A percentile compares a stretch with the other conserved stretches of the same genome.
phyloP scores from a whole-genome alignment of 768 basidiomycete genomes.

The Pleurotus tuber-regium region DNA sequence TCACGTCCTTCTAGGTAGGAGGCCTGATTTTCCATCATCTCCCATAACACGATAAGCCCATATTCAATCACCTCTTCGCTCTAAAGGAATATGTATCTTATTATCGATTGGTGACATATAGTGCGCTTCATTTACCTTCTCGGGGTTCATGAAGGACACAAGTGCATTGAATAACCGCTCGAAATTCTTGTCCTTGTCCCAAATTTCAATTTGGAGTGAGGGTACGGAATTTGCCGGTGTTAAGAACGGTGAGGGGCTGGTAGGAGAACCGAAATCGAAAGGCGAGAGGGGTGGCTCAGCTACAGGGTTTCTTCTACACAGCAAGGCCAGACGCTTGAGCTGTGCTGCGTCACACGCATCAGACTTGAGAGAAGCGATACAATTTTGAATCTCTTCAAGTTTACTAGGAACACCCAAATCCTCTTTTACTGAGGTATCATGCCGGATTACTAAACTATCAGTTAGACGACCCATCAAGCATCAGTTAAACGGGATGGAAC shows the following conservation, averaged over 20 bases:
- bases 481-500: slow-evolving; percentile 22
- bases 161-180: slow-evolving; percentile 68
- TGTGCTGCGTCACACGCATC: slow-evolving; percentile 48
- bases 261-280: slow-evolving; percentile 28
- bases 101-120: not conserved
- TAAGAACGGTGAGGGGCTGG: slow-evolving; percentile 58
- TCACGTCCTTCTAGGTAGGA: slow-evolving; percentile 77
- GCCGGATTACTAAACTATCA: slow-evolving; percentile 22
- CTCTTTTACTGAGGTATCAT: not conserved
- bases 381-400: slow-evolving; percentile 48
- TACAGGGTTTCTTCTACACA: slow-evolving; percentile 61
- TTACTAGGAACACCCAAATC: slow-evolving; percentile 2
- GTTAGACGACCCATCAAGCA: slow-evolving; percentile 15
- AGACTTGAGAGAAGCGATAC: slow-evolving; percentile 52
- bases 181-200: slow-evolving; percentile 71
- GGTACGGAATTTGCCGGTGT: slow-evolving; percentile 36
- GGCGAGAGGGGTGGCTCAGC: slow-evolving; percentile 47
- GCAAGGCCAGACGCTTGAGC: slow-evolving; percentile 63
- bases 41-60: slow-evolving; percentile 80
- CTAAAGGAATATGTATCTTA: slow-evolving; percentile 33
- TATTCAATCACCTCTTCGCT: slow-evolving; percentile 67
- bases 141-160: slow-evolving; percentile 57
- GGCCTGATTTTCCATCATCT: slow-evolving; percentile 75
- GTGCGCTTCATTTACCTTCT: slow-evolving; percentile 45
- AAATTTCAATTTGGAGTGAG: slow-evolving; percentile 55